Conservation (phyloP, 2,329 filamentous ascomycete genomes). For the Sarocladium kiliense region DNA sequence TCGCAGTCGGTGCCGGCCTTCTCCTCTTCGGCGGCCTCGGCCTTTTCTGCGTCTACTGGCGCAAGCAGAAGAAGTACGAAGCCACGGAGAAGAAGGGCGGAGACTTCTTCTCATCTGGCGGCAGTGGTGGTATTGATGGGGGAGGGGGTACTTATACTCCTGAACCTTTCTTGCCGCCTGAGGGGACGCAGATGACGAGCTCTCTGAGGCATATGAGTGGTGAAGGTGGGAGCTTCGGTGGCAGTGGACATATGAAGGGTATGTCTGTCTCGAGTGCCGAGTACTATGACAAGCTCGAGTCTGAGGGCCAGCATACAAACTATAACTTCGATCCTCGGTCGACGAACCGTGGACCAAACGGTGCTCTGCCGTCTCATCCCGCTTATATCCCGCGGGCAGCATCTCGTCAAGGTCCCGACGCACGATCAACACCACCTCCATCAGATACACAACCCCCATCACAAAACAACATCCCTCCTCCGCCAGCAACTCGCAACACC, state of each 20-base stretch:
- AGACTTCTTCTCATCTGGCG: conserved; percentile 9
- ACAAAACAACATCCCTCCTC: neutral
- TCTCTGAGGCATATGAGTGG: conserved; percentile 17
- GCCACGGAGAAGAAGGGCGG: conserved; percentile 19
- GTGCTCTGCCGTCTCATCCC: conserved; percentile 39
- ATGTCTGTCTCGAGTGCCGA: conserved; percentile 27
- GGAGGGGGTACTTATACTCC: conserved; percentile 12
- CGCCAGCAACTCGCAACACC: neutral
- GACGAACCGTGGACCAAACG: conserved; percentile 16
- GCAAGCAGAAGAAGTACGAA: conserved; percentile 32
- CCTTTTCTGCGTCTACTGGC: conserved; percentile 44
- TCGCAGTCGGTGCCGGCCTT: conserved; percentile 40
- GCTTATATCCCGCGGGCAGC: conserved; percentile 39
- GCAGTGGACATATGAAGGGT: conserved; percentile 13
- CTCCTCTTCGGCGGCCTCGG: conserved; percentile 34
- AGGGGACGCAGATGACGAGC: conserved; percentile 22
- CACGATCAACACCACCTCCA: conserved; percentile 11
- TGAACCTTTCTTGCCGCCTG: conserved; percentile 16
- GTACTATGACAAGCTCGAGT: conserved; percentile 34
- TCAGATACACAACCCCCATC: conserved; percentile 4
- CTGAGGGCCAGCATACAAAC: conserved; percentile 17
- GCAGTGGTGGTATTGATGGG: conserved; percentile 6
- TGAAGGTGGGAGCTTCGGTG: neutral
- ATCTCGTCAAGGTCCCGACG: neutral
- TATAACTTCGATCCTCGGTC: conserved; percentile 25